These are phyloP conservation scores for Crepidotus variabilis DNA, from an alignment of 768 basidiomycete species.

Conservation along the genomic window DNA sequence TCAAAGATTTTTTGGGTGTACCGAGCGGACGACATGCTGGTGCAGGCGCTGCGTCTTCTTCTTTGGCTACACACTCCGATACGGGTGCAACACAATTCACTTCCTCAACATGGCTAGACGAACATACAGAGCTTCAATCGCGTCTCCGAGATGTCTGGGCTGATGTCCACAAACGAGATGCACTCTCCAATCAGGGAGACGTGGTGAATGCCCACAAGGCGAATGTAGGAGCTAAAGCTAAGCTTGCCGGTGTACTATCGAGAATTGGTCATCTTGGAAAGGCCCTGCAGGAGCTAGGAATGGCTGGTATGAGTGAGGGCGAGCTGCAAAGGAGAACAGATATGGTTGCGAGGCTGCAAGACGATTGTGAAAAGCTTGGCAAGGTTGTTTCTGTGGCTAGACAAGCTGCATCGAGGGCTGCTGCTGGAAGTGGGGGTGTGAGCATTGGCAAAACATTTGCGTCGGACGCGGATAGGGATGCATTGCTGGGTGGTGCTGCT, in stretches of 20 bases:
- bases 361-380: conserved; percentile 86
- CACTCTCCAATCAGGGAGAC: conserved; percentile 74
- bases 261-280: conserved; percentile 70
- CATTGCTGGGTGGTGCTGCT: conserved; percentile 49
- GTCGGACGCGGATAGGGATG: conserved; percentile 58
- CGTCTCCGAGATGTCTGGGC: conserved; percentile 80
- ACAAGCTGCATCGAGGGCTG: conserved; percentile 39
- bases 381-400: conserved; percentile 80
- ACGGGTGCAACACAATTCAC: conserved; percentile 51
- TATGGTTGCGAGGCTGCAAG: conserved; percentile 83
- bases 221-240: conserved; percentile 83
- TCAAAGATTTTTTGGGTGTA: conserved; percentile 85
- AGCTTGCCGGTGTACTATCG: conserved; percentile 71
- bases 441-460: conserved; percentile 37
- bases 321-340: conserved; percentile 87
- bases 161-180: conserved; percentile 84
- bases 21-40: conserved; percentile 54
- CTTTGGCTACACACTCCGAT: too few species aligned
- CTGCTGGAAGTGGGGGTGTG: conserved; percentile 17
- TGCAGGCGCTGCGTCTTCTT: conserved; percentile 10
- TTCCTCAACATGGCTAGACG: conserved; percentile 83
- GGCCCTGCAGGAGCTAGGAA: conserved; percentile 61
- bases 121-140: conserved; percentile 75
- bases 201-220: conserved; percentile 69
- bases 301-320: conserved; percentile 82